Base-by-base conservation (phyloP, 2,329 filamentous ascomycete species). In the Colletotrichum cereale region DNA sequence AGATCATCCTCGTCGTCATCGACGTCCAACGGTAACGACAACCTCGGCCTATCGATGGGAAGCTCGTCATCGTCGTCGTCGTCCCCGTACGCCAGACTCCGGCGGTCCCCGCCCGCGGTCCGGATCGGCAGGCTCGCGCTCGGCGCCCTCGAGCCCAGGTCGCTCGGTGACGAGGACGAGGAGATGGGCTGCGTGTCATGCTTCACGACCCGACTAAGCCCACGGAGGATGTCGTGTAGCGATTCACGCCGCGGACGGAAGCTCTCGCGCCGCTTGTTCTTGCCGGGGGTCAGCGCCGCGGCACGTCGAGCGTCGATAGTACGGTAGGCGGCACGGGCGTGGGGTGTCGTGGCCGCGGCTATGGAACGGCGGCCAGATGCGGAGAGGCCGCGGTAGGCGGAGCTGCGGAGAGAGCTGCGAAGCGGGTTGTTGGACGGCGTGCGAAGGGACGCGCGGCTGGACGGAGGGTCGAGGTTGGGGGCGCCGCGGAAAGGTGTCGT, bases 211-310 rank as follows among this genome's bases (percentile, higher is more conserved):
- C 85, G 83, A 67, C 87, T 87, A 34, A 92, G 83, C 67, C 85
- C 84, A 62, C 88, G 84, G 56, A 91, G 76, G 29, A 86, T 76
- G 71, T 86, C 86, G 75, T 86, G 83, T 2, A 88, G 87, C 6
- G 87, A 88, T 77, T 90, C 87, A 72, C 88, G 82, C 75, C 87
- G 84, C 71, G 86, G 85, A 74, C 86, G 85, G 62, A 87, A 77
- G 76, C 89, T 91, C 75, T 85, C 86, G n/a, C 90, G 84, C 26
- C 87, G 67, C 40, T 71, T 85, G 64, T 86, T 85, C 73, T 86
- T 86, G 24, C 88, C 89, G 0, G 90, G 90, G 0, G 90, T 92
- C 73, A 90, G 85, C 58, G 89, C 82, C 57, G 88, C 88, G 3
- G 87, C 86, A 52, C 90, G 86, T 6, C 89, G 87, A 73, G 87